phyloP scores from a whole-genome alignment of 805 yeast genomes.

The Wickerhamiella cacticola region DNA sequence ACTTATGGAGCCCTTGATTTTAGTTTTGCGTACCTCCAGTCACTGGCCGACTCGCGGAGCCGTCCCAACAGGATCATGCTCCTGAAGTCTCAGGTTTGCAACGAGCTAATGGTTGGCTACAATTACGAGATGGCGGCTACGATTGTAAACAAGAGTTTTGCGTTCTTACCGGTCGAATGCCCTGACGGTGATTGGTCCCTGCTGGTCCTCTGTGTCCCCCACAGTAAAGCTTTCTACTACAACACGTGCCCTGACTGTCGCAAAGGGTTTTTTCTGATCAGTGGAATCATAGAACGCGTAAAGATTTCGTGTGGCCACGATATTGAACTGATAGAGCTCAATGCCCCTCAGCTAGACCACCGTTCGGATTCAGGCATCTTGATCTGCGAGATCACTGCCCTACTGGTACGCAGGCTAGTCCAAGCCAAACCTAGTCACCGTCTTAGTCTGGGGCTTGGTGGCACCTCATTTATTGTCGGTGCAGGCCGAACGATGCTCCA shows the following conservation, averaged over 20 bases:
- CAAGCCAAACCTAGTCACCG: constrained; percentile 15
- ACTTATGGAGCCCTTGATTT: constrained; percentile 59
- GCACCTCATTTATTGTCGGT: constrained; percentile 14
- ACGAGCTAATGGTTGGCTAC: not conserved
- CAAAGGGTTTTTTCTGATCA: not conserved
- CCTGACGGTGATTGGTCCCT: constrained; percentile 29
- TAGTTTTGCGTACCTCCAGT: constrained; percentile 45
- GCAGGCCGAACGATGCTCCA: constrained; percentile 13
- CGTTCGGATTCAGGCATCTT: constrained; percentile 41
- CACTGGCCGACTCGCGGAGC: constrained; percentile 17
- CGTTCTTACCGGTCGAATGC: constrained; percentile 60
- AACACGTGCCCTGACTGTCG: constrained; percentile 6
- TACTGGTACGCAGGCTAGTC: constrained; percentile 21
- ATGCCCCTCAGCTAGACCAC: constrained; percentile 39
- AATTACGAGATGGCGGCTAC: not conserved
- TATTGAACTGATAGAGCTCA: constrained; percentile 28
- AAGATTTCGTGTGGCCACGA: not conserved
- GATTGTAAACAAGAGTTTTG: constrained; percentile 22
- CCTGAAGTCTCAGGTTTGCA: not conserved
- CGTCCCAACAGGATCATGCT: constrained; percentile 3
- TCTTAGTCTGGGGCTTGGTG: constrained; percentile 29
- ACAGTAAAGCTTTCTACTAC: constrained; percentile 8
- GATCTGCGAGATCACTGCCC: constrained; percentile 27
- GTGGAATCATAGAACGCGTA: not conserved
- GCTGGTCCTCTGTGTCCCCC: constrained; percentile 7